These are phyloP conservation scores for Candida ponderosae DNA, from an alignment of 805 yeast species.

Conservation along the genomic window DNA sequence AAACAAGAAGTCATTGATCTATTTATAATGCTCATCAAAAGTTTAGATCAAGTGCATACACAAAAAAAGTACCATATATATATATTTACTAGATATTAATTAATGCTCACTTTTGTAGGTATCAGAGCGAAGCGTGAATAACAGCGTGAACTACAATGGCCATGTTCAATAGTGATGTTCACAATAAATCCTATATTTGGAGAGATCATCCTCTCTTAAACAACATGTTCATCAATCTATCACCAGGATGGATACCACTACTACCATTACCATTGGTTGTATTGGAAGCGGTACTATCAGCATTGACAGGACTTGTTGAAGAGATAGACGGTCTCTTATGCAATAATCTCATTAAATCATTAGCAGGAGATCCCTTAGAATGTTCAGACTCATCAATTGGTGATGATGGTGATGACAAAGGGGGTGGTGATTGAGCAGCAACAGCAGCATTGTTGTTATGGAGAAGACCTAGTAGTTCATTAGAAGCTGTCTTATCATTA, in stretches of 20 bases:
- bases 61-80: too few species aligned
- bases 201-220: neutral
- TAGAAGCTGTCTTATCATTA: slow-evolving; percentile 2
- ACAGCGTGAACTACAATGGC: too few species aligned
- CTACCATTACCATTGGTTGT: neutral
- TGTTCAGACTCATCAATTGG: slow-evolving; percentile 5
- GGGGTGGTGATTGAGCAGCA: neutral
- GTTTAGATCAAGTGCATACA: too few species aligned
- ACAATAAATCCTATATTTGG: too few species aligned
- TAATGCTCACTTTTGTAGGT: too few species aligned
- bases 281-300: neutral
- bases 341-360: slow-evolving; percentile 11
- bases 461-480: slow-evolving; percentile 7
- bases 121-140: too few species aligned
- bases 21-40: too few species aligned
- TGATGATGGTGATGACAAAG: slow-evolving; percentile 1
- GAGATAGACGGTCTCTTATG: slow-evolving; percentile 3
- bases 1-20: too few species aligned
- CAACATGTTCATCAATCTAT: neutral
- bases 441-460: slow-evolving; percentile 3
- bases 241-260: neutral
- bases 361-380: slow-evolving; percentile 9
- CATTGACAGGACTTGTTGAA: neutral
- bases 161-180: too few species aligned
- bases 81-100: too few species aligned